Percentiles rank a stretch among this genome's conserved stretches.
phyloP scores from a whole-genome alignment of 2,329 filamentous ascomycete genomes.

The Aschersonia sp. region DNA sequence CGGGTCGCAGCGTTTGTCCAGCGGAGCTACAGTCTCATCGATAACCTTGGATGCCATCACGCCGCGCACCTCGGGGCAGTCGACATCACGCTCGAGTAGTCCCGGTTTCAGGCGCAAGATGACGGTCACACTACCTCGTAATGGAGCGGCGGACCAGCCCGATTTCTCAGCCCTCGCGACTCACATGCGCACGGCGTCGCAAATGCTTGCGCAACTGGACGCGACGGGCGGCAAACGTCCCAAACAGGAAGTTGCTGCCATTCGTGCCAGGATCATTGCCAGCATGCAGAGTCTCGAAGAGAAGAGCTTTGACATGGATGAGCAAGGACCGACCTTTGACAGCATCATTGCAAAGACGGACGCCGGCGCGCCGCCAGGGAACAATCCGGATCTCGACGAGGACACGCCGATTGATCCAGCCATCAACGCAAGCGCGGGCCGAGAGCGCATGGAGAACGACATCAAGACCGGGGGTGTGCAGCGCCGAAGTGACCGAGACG shows the following conservation, averaged over 20 bases:
- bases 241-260: constrained; percentile 66
- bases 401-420: constrained; percentile 34
- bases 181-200: constrained; percentile 75
- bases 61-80: constrained; percentile 54
- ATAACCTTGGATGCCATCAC: constrained; percentile 46
- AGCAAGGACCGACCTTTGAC: constrained; percentile 63
- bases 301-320: constrained; percentile 66
- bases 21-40: constrained; percentile 44
- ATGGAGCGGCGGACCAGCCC: constrained; percentile 49
- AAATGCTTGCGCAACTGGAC: constrained; percentile 76
- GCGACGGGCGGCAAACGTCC: constrained; percentile 68
- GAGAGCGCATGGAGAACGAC: constrained; percentile 79
- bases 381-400: constrained; percentile 38
- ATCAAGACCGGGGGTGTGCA: constrained; percentile 74
- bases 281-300: constrained; percentile 83
- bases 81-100: constrained; percentile 53
- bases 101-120: constrained; percentile 45
- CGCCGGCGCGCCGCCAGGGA: constrained; percentile 24
- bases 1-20: constrained; percentile 41
- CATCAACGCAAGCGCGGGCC: constrained; percentile 56
- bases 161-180: constrained; percentile 73
- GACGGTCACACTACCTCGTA: constrained; percentile 41
- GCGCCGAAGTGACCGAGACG: constrained; percentile 67
- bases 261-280: constrained; percentile 74
- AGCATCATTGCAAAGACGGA: constrained; percentile 64